phyloP scores from a whole-genome alignment of 1,284 basidiomycete genomes.

The Trichosporon coremiiforme region DNA sequence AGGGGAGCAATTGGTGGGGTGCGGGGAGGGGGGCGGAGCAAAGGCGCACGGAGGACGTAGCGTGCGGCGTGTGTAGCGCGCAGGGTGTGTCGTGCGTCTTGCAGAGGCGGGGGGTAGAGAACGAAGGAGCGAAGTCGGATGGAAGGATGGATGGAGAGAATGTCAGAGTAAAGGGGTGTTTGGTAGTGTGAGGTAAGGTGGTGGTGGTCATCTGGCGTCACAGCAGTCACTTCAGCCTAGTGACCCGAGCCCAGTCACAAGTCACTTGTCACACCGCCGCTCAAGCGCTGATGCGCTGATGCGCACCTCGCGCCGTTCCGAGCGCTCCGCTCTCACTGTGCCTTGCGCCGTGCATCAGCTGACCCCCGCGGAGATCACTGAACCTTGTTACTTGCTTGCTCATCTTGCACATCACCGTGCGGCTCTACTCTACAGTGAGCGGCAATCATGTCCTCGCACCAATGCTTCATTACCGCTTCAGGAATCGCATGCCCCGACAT shows the following conservation, averaged over 20 bases:
- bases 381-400: not conserved
- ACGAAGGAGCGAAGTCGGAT: not conserved
- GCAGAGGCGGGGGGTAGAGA: not conserved
- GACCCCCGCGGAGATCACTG: not conserved
- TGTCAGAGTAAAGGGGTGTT: not conserved
- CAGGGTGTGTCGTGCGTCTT: not conserved
- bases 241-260: too few species aligned
- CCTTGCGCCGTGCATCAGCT: not conserved
- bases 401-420: not conserved
- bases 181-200: not conserved
- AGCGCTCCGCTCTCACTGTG: not conserved
- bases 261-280: not conserved
- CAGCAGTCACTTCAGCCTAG: not conserved
- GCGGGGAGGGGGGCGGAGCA: not conserved
- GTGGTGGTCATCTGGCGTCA: constrained; percentile 6
- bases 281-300: too few species aligned
- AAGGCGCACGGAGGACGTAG: not conserved
- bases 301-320: too few species aligned
- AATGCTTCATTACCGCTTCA: not conserved
- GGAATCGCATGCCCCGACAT: not conserved
- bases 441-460: not conserved
- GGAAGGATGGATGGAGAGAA: not conserved
- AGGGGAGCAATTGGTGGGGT: not conserved
- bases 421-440: not conserved
- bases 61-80: not conserved